phyloP scores from a whole-genome alignment of 768 basidiomycete species.

The Solioccasus polychromus region DNA sequence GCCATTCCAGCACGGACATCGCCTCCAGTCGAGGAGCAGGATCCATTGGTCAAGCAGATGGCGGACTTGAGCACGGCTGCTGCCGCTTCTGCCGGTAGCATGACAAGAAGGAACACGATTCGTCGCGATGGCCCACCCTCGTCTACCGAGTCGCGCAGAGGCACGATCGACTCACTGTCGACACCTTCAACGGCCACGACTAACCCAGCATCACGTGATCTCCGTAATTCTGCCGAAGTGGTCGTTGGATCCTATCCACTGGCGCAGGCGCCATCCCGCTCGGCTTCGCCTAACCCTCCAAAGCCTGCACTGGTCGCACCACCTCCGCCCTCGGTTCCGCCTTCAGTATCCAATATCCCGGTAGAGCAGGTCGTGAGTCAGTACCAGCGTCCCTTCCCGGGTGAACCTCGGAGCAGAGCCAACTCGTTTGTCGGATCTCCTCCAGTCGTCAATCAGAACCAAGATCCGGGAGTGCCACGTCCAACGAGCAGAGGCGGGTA shows the following conservation, averaged over 20 bases:
- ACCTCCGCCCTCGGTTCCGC: constrained; percentile 35
- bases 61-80: constrained; percentile 45
- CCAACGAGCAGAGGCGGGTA: constrained; percentile 66
- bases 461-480: constrained; percentile 41
- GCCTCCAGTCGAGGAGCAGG: constrained; percentile 41
- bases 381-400: constrained; percentile 86
- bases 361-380: constrained; percentile 71
- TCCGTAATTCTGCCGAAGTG: constrained; percentile 69
- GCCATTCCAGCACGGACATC: constrained; percentile 18
- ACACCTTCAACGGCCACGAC: constrained; percentile 26
- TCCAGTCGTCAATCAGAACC: constrained; percentile 24
- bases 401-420: constrained; percentile 63
- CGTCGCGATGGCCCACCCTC: constrained; percentile 24
- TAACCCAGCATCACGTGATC: constrained; percentile 45
- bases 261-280: constrained; percentile 49
- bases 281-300: constrained; percentile 70
- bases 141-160: constrained; percentile 24
- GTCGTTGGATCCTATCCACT: constrained; percentile 79
- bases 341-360: constrained; percentile 46
- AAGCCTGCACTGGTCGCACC: constrained; percentile 78
- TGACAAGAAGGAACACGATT: constrained; percentile 19
- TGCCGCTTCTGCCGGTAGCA: constrained; percentile 18
- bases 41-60: constrained; percentile 68
- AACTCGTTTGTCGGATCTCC: constrained; percentile 43
- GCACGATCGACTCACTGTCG: constrained; percentile 22